These are phyloP conservation scores for Theobroma grandiflorum DNA, from an alignment of 441 rosid genomes.

Conservation along the genomic window DNA sequence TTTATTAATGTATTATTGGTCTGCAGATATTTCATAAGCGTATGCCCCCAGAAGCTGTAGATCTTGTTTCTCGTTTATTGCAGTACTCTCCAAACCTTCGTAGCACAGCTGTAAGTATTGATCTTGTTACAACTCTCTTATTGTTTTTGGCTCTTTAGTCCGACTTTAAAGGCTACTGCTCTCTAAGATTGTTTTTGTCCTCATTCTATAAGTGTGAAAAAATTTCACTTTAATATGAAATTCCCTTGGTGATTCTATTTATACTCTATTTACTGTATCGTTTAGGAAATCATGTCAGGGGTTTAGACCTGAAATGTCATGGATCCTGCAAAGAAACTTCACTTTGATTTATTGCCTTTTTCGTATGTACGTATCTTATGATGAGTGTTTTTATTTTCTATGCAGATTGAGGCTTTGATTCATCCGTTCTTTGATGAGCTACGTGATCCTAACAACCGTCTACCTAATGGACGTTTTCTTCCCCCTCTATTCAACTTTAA, in stretches of 20 bases:
- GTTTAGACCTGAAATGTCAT: slow-evolving; percentile 1
- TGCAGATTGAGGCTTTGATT: slow-evolving; percentile 78
- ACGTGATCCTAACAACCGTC: slow-evolving; percentile 73
- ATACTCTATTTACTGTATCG: no score
- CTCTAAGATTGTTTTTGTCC: not conserved
- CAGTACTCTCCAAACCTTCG: slow-evolving; percentile 98
- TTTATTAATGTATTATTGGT: slow-evolving; percentile 20
- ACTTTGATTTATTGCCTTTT: not conserved
- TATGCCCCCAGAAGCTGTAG: slow-evolving; percentile 97
- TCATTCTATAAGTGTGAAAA: not conserved
- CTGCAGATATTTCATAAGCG: slow-evolving; percentile 85
- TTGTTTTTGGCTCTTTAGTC: not conserved
- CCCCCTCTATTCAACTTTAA: slow-evolving; percentile 93
- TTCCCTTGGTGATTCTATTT: not conserved
- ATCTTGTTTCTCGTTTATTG: slow-evolving; percentile 89
- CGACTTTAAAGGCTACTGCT: not conserved
- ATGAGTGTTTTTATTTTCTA: not conserved
- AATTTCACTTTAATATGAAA: not conserved
- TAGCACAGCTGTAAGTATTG: slow-evolving; percentile 77
- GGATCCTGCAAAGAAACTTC: not conserved
- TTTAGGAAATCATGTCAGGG: not conserved
- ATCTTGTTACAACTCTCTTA: not conserved
- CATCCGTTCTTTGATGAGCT: slow-evolving; percentile 97
- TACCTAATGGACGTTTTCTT: slow-evolving; percentile 88
- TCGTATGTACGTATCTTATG: not conserved